Evolutionary conservation across 306 rosid species (phyloP), one percentile per base, ranked within the genome.

Genomic region (Cucurbita maxima): DNA sequence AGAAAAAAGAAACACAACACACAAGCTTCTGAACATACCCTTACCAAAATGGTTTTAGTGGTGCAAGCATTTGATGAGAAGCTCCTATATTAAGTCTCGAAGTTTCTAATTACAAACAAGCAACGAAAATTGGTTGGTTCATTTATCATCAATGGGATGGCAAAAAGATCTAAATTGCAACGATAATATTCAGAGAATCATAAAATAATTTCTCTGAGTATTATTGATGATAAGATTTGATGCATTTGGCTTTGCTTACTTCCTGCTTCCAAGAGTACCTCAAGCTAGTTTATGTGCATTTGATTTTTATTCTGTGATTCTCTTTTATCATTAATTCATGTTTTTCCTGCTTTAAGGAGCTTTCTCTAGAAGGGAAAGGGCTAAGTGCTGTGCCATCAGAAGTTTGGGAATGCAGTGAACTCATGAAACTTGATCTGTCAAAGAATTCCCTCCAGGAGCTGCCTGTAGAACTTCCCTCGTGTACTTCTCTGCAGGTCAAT

Each of bases 391-490:
- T 92, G 76, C 96, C 96, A 57, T 79, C 94, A 63, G 92, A 93
- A 83, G 92, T 87, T 55, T 90, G 94, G 97, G 90, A 87, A 81
- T 86, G 89, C 2, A 81, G 82, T 81, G 98, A 88, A 81, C 72
- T 88, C 48, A 59, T 79, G 64, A 90, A 86, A 84, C 84, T 90
- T 71, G 82, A 88, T 81, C 88, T 93, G 71, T 87, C 98, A 36
- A 84, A 73, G 78, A 93, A 93, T 80, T 89, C 90, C 81, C 85
- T 93, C 80, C 88, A 87, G 79, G 96, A 88, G 81, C 87, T 93
- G 77, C 98, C 97, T 13, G 71, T 76, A 62, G 94, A 93, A 81
- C 94, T 93, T 77, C 87, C 96, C 30, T 87, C 92, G n/a, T 90
- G 96, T 76, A 71, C 71, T 70, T 83, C 79, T 56, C 89, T 92